Percentiles rank a stretch among this genome's conserved stretches.
Conservation (phyloP, 176 grass and related monocot genomes). For the Hordeum marinum region DNA sequence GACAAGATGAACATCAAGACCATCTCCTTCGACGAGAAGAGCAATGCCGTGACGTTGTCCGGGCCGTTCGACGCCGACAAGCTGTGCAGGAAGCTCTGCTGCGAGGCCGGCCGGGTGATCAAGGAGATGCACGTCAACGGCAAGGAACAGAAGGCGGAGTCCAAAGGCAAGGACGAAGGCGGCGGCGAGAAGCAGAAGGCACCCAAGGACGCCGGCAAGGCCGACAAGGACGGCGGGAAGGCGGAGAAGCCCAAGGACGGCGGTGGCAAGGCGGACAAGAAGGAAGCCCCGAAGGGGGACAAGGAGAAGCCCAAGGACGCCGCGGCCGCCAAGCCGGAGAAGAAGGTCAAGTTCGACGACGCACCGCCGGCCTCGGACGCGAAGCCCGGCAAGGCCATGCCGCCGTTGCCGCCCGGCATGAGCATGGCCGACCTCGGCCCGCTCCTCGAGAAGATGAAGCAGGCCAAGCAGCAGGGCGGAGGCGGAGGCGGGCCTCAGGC, state of each 20-base stretch:
- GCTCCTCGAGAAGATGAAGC: slow-evolving; percentile 44
- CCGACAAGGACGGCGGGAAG: slow-evolving; percentile 1
- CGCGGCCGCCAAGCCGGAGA: slow-evolving; percentile 20
- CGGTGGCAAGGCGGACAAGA: slow-evolving; percentile 19
- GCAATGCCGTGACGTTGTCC: slow-evolving; percentile 51
- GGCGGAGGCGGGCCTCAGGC: slow-evolving; percentile 2
- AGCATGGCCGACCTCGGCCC: slow-evolving; percentile 35
- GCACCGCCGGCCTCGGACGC: background rate
- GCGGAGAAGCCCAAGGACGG: slow-evolving; percentile 14
- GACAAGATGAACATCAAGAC: slow-evolving; percentile 64
- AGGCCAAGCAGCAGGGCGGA: background rate
- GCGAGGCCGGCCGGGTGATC: slow-evolving; percentile 62
- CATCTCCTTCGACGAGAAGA: slow-evolving; percentile 78
- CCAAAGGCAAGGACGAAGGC: slow-evolving; percentile 26
- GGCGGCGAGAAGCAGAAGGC: slow-evolving; percentile 19
- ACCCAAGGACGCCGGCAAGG: background rate
- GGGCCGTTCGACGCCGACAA: slow-evolving; percentile 73
- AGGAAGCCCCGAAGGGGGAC: slow-evolving; percentile 11
- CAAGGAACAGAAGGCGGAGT: slow-evolving; percentile 32
- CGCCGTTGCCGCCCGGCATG: slow-evolving; percentile 6
- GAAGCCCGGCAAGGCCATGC: slow-evolving; percentile 17
- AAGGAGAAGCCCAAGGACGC: slow-evolving; percentile 13
- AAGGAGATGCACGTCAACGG: slow-evolving; percentile 57
- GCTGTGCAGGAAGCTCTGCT: slow-evolving; percentile 50
- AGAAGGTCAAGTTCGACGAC: background rate